A percentile compares a stretch with the other conserved stretches of the same genome.
Evolutionary conservation across 805 yeast genomes (phyloP).

Genomic region (Candida quercuum): DNA sequence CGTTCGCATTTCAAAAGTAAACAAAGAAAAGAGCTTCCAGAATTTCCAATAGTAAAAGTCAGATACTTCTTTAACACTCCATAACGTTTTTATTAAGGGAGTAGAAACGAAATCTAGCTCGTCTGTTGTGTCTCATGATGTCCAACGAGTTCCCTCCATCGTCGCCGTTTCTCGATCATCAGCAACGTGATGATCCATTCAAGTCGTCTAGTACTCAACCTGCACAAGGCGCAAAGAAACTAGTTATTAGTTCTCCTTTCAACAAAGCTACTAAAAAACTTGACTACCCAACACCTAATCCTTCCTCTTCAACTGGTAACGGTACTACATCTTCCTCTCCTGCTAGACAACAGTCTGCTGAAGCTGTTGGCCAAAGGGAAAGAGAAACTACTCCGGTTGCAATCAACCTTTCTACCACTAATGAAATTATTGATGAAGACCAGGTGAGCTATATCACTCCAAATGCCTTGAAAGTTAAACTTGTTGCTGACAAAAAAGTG

Average conservation of each 20-base stretch:
- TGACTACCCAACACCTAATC: conserved; percentile 67
- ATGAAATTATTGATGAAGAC: neutral
- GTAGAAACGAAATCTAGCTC: too few species aligned
- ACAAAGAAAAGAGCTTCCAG: conserved; percentile 8
- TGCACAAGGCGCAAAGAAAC: conserved; percentile 9
- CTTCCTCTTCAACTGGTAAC: conserved; percentile 49
- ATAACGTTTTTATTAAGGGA: too few species aligned
- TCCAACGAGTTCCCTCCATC: conserved; percentile 31
- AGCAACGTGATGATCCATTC: conserved; percentile 11
- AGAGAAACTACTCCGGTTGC: conserved; percentile 1
- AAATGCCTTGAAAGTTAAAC: conserved; percentile 13
- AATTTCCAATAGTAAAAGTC: neutral
- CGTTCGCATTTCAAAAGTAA: conserved; percentile 6
- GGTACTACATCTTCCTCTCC: conserved; percentile 30
- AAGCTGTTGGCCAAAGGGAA: neutral
- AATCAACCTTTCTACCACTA: neutral
- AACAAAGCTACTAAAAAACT: conserved; percentile 16
- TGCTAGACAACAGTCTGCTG: conserved; percentile 9
- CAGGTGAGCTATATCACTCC: conserved; percentile 4
- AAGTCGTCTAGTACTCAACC: too few species aligned
- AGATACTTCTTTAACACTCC: too few species aligned
- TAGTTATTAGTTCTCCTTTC: conserved; percentile 20
- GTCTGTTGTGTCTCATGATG: too few species aligned
- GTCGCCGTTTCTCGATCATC: conserved; percentile 28
- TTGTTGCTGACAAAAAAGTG: conserved; percentile 15